Conservation (phyloP, 2,329 filamentous ascomycete genomes). For the Akanthomyces lecanii region DNA sequence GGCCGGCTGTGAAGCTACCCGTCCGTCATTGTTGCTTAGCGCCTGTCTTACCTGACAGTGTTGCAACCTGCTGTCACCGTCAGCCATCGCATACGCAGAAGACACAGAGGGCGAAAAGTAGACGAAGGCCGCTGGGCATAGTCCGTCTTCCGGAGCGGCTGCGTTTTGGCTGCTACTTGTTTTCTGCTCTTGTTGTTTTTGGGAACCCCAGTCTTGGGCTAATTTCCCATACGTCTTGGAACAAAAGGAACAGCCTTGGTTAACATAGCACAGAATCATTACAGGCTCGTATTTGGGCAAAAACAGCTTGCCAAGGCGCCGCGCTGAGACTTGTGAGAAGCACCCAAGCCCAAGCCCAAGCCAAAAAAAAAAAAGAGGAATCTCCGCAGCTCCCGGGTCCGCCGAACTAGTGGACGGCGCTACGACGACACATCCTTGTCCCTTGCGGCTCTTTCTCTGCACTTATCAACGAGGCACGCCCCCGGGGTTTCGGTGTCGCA, state of each 20-base stretch:
- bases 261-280: neutral
- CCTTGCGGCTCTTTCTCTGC: neutral
- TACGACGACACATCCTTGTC: conserved; percentile 8
- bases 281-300: neutral
- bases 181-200: too few species aligned
- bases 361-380: neutral
- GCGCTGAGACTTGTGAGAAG: neutral
- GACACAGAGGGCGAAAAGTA: neutral
- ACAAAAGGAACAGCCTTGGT: neutral
- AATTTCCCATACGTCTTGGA: neutral
- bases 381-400: conserved; percentile 14
- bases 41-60: neutral
- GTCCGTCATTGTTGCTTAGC: conserved; percentile 2
- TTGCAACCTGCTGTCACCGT: neutral
- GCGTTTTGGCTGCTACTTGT: neutral
- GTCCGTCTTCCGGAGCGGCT: neutral
- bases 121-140: too few species aligned
- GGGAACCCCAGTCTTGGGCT: neutral
- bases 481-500: neutral
- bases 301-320: conserved; percentile 1
- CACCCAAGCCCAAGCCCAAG: neutral
- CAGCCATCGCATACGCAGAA: neutral
- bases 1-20: neutral
- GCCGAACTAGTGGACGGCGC: conserved; percentile 11
- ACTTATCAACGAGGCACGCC: conserved; percentile 2